Evolutionary conservation across 106 monocot genomes (phyloP).

Genomic region (Acorus calamus): DNA sequence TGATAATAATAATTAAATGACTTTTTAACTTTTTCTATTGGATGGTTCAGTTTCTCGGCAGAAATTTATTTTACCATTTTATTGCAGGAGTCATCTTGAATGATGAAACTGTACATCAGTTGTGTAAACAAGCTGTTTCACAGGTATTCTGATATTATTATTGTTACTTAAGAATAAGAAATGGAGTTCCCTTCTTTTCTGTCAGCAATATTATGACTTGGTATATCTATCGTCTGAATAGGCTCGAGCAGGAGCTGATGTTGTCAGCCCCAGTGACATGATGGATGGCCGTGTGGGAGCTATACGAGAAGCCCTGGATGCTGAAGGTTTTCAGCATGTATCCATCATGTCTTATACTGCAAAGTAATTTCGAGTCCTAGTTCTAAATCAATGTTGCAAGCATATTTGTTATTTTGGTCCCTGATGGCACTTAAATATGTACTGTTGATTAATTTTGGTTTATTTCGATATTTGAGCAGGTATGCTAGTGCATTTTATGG

Average conservation of each 20-base stretch:
- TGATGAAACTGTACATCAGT: conserved; percentile 96
- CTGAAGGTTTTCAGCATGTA: conserved; percentile 88
- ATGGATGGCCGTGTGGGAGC: conserved; percentile 95
- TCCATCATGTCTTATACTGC: conserved; percentile 99
- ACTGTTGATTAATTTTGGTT: not conserved
- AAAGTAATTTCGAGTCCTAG: conserved; percentile 40
- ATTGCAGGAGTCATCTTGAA: conserved; percentile 91
- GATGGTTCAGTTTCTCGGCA: no score
- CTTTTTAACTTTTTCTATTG: no score
- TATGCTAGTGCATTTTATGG: conserved; percentile 99
- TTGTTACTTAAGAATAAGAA: not conserved
- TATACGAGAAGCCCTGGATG: conserved; percentile 74
- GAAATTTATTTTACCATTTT: not conserved
- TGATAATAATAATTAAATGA: no score
- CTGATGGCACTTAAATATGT: not conserved
- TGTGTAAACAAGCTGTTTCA: conserved; percentile 95
- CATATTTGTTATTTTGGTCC: not conserved
- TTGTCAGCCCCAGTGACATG: conserved; percentile 99
- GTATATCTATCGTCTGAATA: conserved; percentile 8
- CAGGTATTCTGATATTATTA: conserved; percentile 40
- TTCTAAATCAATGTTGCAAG: not conserved
- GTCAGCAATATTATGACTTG: not conserved
- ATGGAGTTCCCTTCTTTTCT: no score
- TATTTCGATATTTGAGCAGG: conserved; percentile 22
- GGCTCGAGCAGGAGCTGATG: conserved; percentile 95